Evolutionary conservation across 164 flowering plant genomes (phyloP), one percentile per base, ranked within the genome.

Genomic region (Magnolia sinica): DNA sequence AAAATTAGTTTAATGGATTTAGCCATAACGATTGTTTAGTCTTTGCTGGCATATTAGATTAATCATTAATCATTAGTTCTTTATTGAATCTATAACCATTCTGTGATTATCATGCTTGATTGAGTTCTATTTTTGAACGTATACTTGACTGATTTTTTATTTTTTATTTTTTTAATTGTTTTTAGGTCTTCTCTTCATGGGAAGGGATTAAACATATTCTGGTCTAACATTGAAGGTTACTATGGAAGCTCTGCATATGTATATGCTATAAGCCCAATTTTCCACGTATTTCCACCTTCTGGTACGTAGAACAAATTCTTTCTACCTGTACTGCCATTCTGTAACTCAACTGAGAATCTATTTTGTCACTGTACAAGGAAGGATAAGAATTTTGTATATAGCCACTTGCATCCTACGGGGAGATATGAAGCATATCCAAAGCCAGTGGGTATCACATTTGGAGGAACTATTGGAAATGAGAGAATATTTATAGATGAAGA

Each of bases 341-440:
- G 20, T 24, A 79, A 29, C 45, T 14, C 72, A 19, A 59, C 24
- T 31, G 16, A 75, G 13, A 16, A 64, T 16, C 23, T 23, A 19
- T 63, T 19, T 51, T 7, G 58, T 64, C 11, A 16, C 23, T 74
- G 58, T 18, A 74, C 92, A 96, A 98, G 99, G 72, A 92, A 82
- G 84, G 98, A 91, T 73, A 92, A 94, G 82, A 96, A 96, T 81
- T n/a, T n/a, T n/a, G n/a, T n/a, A n/a, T n/a, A n/a, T n/a, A n/a
- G n/a, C n/a, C n/a, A n/a, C n/a, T n/a, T 92, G 85, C 98, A 91
- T 81, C 82, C 91, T 37, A 77, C 87, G 64, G 87, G 84, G 31
- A 88, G 85, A 79, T 92, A 94, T 82, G 92, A 96, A 8, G 82
- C 97, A 50, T 83, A 88, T 76, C 98, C 97, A 67, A 92, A 88